These are phyloP conservation scores for Diplodia seriata DNA, from an alignment of 2,329 filamentous ascomycete species.

Conservation along the genomic window DNA sequence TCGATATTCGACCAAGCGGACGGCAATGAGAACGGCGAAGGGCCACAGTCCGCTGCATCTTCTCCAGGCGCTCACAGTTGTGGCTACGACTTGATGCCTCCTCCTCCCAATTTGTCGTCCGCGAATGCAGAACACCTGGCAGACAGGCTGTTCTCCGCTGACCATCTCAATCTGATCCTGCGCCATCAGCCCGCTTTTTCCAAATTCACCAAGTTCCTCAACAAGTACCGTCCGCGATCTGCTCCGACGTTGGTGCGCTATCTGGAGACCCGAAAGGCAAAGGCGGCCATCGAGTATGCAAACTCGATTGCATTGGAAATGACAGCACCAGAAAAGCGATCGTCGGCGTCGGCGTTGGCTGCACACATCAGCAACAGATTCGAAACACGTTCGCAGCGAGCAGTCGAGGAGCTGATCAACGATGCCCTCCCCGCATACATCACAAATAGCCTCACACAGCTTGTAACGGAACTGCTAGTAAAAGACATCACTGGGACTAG, in stretches of 20 bases:
- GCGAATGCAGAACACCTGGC: constrained; percentile 60
- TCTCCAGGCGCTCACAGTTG: constrained; percentile 15
- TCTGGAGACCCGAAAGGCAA: constrained; percentile 70
- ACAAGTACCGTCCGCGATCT: constrained; percentile 63
- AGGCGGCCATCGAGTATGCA: constrained; percentile 71
- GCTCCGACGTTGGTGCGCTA: constrained; percentile 71
- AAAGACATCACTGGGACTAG: constrained; percentile 70
- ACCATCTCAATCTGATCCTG: constrained; percentile 69
- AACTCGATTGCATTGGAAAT: constrained; percentile 66
- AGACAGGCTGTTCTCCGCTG: constrained; percentile 67
- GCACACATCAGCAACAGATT: constrained; percentile 63
- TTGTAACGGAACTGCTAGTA: constrained; percentile 70
- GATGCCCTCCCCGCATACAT: constrained; percentile 75
- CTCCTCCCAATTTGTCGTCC: constrained; percentile 37
- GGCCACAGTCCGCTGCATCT: constrained; percentile 18
- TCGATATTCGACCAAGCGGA: constrained; percentile 26
- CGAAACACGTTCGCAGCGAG: constrained; percentile 64
- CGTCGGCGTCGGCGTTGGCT: constrained; percentile 31
- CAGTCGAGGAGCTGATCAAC: constrained; percentile 66
- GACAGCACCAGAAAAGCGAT: constrained; percentile 56
- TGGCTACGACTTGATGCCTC: constrained; percentile 39
- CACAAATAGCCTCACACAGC: constrained; percentile 68
- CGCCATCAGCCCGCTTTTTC: constrained; percentile 65
- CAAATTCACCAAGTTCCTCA: constrained; percentile 70
- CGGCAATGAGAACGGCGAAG: constrained; percentile 2